These are phyloP conservation scores for Pichia sp. DNA, from an alignment of 1,139 yeast species.

Conservation along the genomic window DNA sequence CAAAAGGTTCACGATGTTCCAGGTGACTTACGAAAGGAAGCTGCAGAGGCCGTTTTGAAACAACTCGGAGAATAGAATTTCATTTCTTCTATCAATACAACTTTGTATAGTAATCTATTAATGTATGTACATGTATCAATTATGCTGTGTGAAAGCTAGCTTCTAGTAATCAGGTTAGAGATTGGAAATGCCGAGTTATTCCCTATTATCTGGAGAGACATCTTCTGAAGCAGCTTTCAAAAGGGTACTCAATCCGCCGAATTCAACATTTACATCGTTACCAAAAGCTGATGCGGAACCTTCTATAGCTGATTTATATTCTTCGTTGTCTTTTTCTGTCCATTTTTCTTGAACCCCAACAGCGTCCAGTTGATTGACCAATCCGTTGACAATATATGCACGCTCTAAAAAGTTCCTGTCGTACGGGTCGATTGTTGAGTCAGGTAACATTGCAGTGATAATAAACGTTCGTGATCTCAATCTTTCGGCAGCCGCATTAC, in stretches of 20 bases:
- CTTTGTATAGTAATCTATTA: neutral
- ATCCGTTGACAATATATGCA: constrained; percentile 27
- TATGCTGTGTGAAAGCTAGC: neutral
- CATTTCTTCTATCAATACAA: too few species aligned
- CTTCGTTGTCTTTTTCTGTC: constrained; percentile 19
- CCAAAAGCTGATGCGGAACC: constrained; percentile 2
- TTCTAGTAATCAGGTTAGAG: too few species aligned
- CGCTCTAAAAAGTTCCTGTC: constrained; percentile 33
- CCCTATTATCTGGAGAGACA: neutral
- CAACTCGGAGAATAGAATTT: neutral
- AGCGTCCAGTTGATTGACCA: constrained; percentile 22
- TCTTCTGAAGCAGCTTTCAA: neutral
- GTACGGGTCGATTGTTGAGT: constrained; percentile 16
- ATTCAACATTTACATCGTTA: constrained; percentile 2
- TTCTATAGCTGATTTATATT: constrained; percentile 6
- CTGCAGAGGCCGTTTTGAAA: neutral
- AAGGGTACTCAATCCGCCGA: constrained; percentile 10
- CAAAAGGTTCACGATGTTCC: neutral
- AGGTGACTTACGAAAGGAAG: constrained; percentile 3
- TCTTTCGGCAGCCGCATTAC: constrained; percentile 6
- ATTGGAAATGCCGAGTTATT: neutral
- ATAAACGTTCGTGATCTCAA: constrained; percentile 21
- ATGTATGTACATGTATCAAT: neutral
- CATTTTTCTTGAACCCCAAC: constrained; percentile 24
- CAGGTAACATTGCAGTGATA: constrained; percentile 25